Evolutionary conservation across 768 basidiomycete species (phyloP).

Genomic region (Cubamyces lactineus): DNA sequence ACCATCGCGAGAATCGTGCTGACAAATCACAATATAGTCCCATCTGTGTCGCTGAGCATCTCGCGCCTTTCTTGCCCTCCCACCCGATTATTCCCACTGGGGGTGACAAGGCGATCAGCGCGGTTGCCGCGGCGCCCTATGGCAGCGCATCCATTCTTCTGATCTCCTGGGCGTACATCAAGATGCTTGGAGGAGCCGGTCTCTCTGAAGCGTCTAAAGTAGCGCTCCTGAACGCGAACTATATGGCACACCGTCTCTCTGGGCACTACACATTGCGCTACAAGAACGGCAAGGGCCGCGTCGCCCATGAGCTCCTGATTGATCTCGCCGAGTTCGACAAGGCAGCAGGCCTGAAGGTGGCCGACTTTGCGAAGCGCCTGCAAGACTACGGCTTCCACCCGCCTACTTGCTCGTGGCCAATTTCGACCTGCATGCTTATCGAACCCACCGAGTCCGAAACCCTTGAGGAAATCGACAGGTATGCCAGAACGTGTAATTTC

Average conservation of each 20-base stretch:
- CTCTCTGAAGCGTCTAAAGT: slow-evolving; percentile 83
- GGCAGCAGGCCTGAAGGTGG: slow-evolving; percentile 85
- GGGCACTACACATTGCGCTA: slow-evolving; percentile 86
- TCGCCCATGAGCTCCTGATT: slow-evolving; percentile 95
- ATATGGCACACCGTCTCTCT: slow-evolving; percentile 89
- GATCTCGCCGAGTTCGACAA: slow-evolving; percentile 97
- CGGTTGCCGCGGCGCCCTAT: slow-evolving; percentile 90
- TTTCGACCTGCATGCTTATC: slow-evolving; percentile 95
- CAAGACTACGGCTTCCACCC: slow-evolving; percentile 97
- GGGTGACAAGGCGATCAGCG: slow-evolving; percentile 74
- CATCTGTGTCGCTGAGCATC: slow-evolving; percentile 92
- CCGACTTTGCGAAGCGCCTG: slow-evolving; percentile 94
- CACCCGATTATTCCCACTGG: slow-evolving; percentile 77
- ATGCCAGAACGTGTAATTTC: slow-evolving; percentile 16
- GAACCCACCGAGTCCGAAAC: slow-evolving; percentile 98
- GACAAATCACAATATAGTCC: slow-evolving; percentile 47
- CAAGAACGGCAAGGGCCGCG: slow-evolving; percentile 88
- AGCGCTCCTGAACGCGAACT: slow-evolving; percentile 94
- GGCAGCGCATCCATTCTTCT: slow-evolving; percentile 94
- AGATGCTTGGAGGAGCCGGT: slow-evolving; percentile 97
- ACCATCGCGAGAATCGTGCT: neutral
- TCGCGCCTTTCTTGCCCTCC: slow-evolving; percentile 91
- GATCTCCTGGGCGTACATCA: slow-evolving; percentile 99
- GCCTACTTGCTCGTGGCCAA: slow-evolving; percentile 98
- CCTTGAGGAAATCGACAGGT: slow-evolving; percentile 90